These are phyloP conservation scores for Plantago coronopus DNA, from an alignment of 305 asterid species.

Conservation along the genomic window DNA sequence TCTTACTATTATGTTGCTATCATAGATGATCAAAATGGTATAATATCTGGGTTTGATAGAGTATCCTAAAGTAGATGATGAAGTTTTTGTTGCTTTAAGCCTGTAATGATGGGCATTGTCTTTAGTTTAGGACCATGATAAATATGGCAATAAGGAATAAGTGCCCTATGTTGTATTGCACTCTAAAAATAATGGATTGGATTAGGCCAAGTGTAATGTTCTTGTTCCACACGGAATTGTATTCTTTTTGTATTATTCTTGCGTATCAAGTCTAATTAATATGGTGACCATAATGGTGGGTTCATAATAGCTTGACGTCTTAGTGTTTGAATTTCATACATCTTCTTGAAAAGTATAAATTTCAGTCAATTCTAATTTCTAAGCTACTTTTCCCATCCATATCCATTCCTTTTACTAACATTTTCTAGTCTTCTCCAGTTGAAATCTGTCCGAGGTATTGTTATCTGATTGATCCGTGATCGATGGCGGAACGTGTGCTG, in stretches of 20 bases:
- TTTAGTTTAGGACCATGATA: not conserved
- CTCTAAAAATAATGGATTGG: not conserved
- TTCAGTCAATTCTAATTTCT: constrained; percentile 28
- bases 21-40: not conserved
- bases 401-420: not conserved
- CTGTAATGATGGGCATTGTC: not conserved
- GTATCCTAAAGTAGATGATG: not conserved
- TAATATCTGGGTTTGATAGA: not conserved
- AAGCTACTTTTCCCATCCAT: constrained; percentile 1
- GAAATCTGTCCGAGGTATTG: constrained; percentile 26
- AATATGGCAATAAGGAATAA: not conserved
- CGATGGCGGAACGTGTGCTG: constrained; percentile 85
- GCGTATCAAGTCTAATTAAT: constrained; percentile 13
- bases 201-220: constrained; percentile 9
- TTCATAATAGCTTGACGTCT: constrained; percentile 20
- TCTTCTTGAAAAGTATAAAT: constrained; percentile 16
- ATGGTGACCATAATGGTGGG: constrained; percentile 28
- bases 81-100: too few species aligned
- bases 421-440: constrained; percentile 33
- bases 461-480: constrained; percentile 17
- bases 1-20: not conserved
- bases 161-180: not conserved
- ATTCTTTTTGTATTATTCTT: constrained; percentile 3
- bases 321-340: constrained; percentile 14
- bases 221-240: constrained; percentile 30